Percentiles rank a stretch among this genome's conserved stretches.
phyloP scores from a whole-genome alignment of 805 yeast genomes.

The Zygosaccharomyces gambellarensis region DNA sequence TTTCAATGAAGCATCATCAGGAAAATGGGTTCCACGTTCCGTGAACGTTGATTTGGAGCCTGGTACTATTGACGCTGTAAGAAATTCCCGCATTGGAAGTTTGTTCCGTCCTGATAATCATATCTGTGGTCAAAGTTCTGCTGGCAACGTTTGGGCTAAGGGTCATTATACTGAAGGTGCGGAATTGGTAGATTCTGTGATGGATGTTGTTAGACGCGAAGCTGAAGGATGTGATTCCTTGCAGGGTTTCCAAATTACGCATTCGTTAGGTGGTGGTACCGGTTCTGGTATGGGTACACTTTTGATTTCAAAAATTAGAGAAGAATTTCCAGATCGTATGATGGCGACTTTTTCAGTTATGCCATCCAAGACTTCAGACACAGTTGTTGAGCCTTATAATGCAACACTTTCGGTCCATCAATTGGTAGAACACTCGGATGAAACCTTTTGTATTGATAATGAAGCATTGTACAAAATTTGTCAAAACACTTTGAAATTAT shows the following conservation, averaged over 20 bases:
- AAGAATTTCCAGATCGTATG: conserved; percentile 94
- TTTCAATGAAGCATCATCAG: conserved; percentile 80
- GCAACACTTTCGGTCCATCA: conserved; percentile 89
- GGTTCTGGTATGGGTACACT: conserved; percentile 96
- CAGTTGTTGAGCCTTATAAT: conserved; percentile 93
- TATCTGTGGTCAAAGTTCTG: conserved; percentile 85
- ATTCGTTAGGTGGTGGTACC: conserved; percentile 86
- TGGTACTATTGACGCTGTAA: conserved; percentile 84
- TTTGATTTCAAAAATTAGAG: conserved; percentile 77
- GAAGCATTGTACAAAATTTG: conserved; percentile 90
- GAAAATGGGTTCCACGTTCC: conserved; percentile 91
- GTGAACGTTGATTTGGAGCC: conserved; percentile 92
- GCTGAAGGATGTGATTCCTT: conserved; percentile 89
- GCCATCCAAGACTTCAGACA: conserved; percentile 86
- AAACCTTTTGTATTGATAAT: conserved; percentile 91
- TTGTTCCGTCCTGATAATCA: conserved; percentile 89
- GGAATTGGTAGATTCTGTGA: conserved; percentile 81
- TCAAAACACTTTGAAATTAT: conserved; percentile 75
- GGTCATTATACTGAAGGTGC: conserved; percentile 98
- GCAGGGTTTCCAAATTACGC: conserved; percentile 91
- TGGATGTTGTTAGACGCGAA: conserved; percentile 89
- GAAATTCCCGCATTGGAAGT: conserved; percentile 74
- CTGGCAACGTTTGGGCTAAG: conserved; percentile 96
- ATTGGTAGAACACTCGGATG: conserved; percentile 85
- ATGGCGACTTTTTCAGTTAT: conserved; percentile 92